Evolutionary conservation across 208 protist genomes (phyloP), one percentile per base, ranked within the genome.

Genomic region (Novymonas esmeraldas): DNA sequence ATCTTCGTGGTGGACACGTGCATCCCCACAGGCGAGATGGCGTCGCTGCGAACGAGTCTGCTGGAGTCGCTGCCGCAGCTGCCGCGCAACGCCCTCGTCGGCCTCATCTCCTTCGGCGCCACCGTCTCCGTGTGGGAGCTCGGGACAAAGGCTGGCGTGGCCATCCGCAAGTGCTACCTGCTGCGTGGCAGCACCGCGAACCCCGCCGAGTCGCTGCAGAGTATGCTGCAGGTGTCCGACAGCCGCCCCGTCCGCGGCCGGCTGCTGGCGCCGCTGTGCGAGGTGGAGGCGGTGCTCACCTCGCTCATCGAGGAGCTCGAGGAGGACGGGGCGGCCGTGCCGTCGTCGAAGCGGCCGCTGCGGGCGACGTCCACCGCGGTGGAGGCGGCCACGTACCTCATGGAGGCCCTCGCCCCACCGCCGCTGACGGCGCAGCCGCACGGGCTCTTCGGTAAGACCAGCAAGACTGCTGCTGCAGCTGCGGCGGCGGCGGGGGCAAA

Each of bases 1-100:
- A 73, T 99, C 45, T 99, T 99, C 64, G 90, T 99, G 22, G 84
- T 99, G 29, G 99, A 99, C 82, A 95, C 86, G 22, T 99, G 98
- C 73, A 63, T 99, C 24, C 82, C 69, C 13, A 54, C 73, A 2
- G 94, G 98, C 29, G 98, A 99, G 65, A 73, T 99, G 44, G 68
- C 87, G 41, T 85, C 89, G 9, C 78, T 99, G 18, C 97, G 96
- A 58, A 85, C 90, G 39, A 86, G 96, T 31, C 82, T 99, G 34
- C 58, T 95, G 41, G 77, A 92, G 74, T 95, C 82, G 9, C 81
- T 99, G n/a, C 83, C 87, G 49, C 85, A 98, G 38, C 74, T 99
- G 24, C 98, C 99, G 7, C 71, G 87, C 49, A 84, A 97, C 64
- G 86, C 98, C 1, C 81, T 98, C 16, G 93, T 99, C 22, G 98